phyloP scores from a whole-genome alignment of 2,329 filamentous ascomycete species.

The Atkinsonella texensis region DNA sequence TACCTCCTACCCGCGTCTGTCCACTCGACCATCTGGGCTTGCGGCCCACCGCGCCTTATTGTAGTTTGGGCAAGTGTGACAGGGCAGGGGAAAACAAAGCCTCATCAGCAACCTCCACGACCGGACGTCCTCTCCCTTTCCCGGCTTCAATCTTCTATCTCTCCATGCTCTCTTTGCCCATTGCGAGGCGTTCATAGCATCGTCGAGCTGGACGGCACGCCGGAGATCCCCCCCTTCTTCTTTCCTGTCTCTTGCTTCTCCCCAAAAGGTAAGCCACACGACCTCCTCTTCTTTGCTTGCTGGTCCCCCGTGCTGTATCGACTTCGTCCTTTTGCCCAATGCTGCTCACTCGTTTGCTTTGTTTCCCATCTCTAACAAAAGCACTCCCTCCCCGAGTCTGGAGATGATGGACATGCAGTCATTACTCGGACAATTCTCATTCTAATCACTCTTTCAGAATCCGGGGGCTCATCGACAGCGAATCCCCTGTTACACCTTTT shows the following conservation, averaged over 20 bases:
- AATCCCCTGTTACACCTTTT: slow-evolving; percentile 5
- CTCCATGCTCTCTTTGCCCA: slow-evolving; percentile 24
- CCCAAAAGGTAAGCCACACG: slow-evolving; percentile 17
- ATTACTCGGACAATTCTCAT: slow-evolving; percentile 2
- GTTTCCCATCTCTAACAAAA: neutral
- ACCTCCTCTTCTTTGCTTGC: slow-evolving; percentile 6
- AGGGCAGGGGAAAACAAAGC: slow-evolving; percentile 30
- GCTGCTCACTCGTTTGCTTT: slow-evolving; percentile 7
- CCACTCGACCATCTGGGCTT: slow-evolving; percentile 5
- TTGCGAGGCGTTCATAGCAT: slow-evolving; percentile 28
- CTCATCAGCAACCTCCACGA: slow-evolving; percentile 24
- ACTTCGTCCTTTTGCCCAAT: slow-evolving; percentile 3
- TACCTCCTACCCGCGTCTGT: slow-evolving; percentile 2
- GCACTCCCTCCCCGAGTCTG: neutral
- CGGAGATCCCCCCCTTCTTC: slow-evolving; percentile 14
- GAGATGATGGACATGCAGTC: neutral
- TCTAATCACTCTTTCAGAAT: slow-evolving; percentile 4
- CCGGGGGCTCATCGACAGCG: slow-evolving; percentile 9
- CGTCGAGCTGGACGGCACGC: slow-evolving; percentile 24
- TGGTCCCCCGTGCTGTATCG: slow-evolving; percentile 6
- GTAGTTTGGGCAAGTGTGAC: slow-evolving; percentile 19
- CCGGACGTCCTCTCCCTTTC: slow-evolving; percentile 13
- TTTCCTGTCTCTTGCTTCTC: slow-evolving; percentile 15
- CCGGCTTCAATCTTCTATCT: slow-evolving; percentile 12
- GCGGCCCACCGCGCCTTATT: slow-evolving; percentile 16